These are phyloP conservation scores for Diophrys appendiculata DNA, from an alignment of 73 alveolate genomes.

Conservation along the genomic window DNA sequence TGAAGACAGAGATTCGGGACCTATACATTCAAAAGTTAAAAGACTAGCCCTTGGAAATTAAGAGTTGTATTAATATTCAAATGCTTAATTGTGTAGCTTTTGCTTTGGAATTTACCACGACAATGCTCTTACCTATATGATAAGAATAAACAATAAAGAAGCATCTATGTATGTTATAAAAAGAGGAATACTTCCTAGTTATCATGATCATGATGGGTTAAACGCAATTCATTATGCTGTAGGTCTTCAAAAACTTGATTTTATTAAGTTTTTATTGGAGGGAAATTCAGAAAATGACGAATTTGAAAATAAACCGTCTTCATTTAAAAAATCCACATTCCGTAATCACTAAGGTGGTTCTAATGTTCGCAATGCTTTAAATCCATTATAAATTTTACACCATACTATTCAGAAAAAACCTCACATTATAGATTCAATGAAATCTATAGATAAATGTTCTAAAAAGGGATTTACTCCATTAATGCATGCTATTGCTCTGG, in stretches of 20 bases:
- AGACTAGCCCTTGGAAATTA: too few species aligned
- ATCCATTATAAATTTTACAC: too few species aligned
- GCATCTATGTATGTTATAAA: neutral
- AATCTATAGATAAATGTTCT: neutral
- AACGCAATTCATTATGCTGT: conserved; percentile 1
- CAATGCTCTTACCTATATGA: conserved; percentile 12
- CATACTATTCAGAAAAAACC: too few species aligned
- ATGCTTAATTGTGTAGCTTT: neutral
- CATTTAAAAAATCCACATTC: too few species aligned
- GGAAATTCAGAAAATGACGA: neutral
- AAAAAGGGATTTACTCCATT: neutral
- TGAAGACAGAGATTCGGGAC: too few species aligned
- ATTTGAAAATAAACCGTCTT: neutral
- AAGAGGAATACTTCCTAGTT: conserved; percentile 2
- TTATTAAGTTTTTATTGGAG: neutral
- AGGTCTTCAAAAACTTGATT: neutral
- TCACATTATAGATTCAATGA: neutral
- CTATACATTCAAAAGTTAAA: too few species aligned
- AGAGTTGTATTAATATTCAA: too few species aligned
- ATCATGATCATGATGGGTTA: neutral
- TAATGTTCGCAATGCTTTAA: too few species aligned
- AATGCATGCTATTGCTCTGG: neutral
- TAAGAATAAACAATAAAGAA: neutral
- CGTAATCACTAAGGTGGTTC: too few species aligned
- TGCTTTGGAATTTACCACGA: conserved; percentile 11